Evolutionary conservation across 192 early-diverging fungal genomes (phyloP).

Genomic region (Coemansia sp.): DNA sequence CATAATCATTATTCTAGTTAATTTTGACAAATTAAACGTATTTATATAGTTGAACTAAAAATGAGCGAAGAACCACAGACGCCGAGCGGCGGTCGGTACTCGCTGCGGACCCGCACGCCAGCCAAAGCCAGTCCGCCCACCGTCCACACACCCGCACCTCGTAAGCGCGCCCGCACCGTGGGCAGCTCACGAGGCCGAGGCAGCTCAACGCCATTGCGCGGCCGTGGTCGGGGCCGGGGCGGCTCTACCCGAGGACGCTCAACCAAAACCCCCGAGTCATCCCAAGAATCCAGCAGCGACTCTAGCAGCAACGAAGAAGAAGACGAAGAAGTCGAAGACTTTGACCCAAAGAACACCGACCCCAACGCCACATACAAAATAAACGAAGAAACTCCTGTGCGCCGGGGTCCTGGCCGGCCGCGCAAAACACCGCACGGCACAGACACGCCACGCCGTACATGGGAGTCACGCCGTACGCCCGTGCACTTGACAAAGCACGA

Average conservation of each 20-base stretch:
- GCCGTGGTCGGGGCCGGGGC: neutral
- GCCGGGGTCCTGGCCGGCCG: conserved; percentile 28
- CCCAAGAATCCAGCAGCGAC: neutral
- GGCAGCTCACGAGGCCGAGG: neutral
- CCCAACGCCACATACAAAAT: neutral
- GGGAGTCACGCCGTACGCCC: conserved; percentile 27
- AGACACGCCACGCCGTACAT: conserved; percentile 3
- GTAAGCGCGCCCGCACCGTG: conserved; percentile 27
- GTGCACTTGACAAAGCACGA: conserved; percentile 46
- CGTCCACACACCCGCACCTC: conserved; percentile 8
- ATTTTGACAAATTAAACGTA: too few relatives aligned
- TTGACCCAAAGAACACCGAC: neutral
- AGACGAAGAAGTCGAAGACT: conserved; percentile 4
- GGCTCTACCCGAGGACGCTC: neutral
- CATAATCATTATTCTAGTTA: too few relatives aligned
- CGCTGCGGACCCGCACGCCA: conserved; percentile 37
- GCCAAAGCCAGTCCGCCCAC: neutral
- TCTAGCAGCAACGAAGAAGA: conserved; percentile 1
- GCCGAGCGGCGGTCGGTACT: conserved; percentile 26
- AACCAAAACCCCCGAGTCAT: conserved; percentile 2
- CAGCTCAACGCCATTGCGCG: neutral
- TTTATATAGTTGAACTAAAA: neutral
- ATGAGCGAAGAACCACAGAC: conserved; percentile 21
- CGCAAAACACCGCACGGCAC: conserved; percentile 18
- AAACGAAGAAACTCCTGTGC: conserved; percentile 6